Conservation (phyloP, 176 grass and related monocot species). For the Themeda triandra region DNA sequence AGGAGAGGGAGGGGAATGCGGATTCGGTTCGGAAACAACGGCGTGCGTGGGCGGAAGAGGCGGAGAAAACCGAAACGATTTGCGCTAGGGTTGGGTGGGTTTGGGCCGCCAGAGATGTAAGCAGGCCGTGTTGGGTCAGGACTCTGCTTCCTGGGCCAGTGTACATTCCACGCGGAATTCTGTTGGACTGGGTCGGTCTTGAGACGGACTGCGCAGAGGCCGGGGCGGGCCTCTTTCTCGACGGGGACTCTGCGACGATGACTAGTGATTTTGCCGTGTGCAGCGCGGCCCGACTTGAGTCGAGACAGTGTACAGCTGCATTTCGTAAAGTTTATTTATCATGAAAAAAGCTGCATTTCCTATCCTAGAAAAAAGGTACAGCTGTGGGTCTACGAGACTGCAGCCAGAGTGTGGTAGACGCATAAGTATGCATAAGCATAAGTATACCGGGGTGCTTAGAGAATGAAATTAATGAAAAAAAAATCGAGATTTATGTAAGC, state of each 20-base stretch:
- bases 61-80: not conserved
- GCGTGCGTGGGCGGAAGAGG: not conserved
- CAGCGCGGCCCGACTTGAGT: not conserved
- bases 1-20: not conserved
- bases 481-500: too few species aligned
- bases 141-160: not conserved
- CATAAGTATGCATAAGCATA: too few species aligned
- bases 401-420: too few species aligned
- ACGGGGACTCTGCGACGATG: not conserved
- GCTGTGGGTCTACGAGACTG: too few species aligned
- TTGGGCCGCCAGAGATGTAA: not conserved
- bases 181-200: not conserved
- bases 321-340: too few species aligned
- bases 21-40: not conserved
- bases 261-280: not conserved
- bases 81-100: conserved; percentile 17
- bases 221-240: not conserved
- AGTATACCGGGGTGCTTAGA: too few species aligned
- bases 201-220: not conserved
- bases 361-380: too few species aligned
- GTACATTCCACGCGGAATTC: not conserved
- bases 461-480: too few species aligned
- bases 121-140: not conserved
- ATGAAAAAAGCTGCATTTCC: too few species aligned
- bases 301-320: too few species aligned